Conservation (phyloP, 306 rosid genomes). For the Fragaria nilgerrensis region DNA sequence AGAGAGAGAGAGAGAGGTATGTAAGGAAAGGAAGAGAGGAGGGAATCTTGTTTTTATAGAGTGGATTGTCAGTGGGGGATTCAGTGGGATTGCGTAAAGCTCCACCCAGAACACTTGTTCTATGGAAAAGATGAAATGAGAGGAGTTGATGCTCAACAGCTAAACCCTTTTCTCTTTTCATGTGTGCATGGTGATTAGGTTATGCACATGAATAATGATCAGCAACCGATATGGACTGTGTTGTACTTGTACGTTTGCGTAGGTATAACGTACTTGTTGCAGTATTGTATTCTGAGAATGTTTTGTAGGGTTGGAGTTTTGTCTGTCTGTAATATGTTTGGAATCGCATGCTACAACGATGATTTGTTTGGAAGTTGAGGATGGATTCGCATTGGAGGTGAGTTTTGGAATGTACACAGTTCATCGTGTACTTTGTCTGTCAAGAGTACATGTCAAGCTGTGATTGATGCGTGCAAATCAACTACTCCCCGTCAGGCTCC, state of each 20-base stretch:
- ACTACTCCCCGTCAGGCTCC: no score
- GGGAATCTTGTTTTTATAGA: slow-evolving; percentile 5
- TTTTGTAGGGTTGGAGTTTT: neutral
- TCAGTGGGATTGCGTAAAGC: slow-evolving; percentile 84
- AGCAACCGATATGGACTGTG: neutral
- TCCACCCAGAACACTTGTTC: slow-evolving; percentile 49
- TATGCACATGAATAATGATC: neutral
- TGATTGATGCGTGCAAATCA: no score
- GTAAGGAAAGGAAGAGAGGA: neutral
- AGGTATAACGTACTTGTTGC: neutral
- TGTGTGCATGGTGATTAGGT: neutral
- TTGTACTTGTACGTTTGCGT: neutral
- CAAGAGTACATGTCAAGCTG: no score
- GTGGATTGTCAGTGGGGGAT: neutral
- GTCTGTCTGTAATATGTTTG: neutral
- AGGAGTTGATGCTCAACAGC: slow-evolving; percentile 22
- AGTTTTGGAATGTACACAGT: no score
- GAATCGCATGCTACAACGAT: neutral
- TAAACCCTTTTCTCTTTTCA: neutral
- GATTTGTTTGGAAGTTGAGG: neutral
- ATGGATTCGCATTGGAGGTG: neutral
- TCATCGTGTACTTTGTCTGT: no score
- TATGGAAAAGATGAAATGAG: neutral
- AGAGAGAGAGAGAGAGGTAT: no score
- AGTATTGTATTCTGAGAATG: neutral